Base-by-base conservation (phyloP, 164 flowering plant species). In the Magnolia sinica region DNA sequence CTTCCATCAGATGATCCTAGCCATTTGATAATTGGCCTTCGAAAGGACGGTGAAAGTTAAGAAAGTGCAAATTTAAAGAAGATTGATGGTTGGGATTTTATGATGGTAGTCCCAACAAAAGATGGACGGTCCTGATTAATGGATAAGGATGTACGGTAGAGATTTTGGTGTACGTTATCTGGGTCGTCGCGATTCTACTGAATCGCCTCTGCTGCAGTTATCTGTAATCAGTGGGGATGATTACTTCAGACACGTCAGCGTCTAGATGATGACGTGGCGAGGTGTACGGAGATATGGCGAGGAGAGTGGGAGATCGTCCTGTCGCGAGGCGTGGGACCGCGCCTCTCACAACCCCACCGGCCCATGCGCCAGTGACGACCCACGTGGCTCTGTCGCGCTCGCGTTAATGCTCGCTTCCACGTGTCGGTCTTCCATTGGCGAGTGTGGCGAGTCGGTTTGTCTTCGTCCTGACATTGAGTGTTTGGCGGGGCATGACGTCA, bases 401-500 rank as follows among this genome's bases (percentile, higher is more conserved):
- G 23, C 16, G 9, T 29, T 69, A 14, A 69, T 13, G 24, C 20
- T n/a, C 14, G 27, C 24, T 19, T 4, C 50, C 59, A 50, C 58
- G 16, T 71, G 73, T 3, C 13, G 10, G 9, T 3, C 8, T 5
- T 13, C 29, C 23, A 7, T 72, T 27, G 50, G 66, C 8, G 20
- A 37, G 51, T 31, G 7, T n/a, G 65, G 45, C 16, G 4, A 55
- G 50, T 73, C 74, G 74, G 50, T 73, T 73, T 73, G 74, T 73
- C 63, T 37, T 14, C 11, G 71, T 31, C 71, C 67, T 58, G 74
- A 27, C 50, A 52, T 23, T 73, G 74, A 73, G 74, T 73, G 74
- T 73, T 73, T 16, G 23, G 65, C 74, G 18, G 66, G 66, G 66
- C 23, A 72, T 55, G 64, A 73, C 74, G 66, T 73, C 74, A 72